Evolutionary conservation across 2,329 filamentous ascomycete genomes (phyloP).

Genomic region (Fusarium austroafricanum): DNA sequence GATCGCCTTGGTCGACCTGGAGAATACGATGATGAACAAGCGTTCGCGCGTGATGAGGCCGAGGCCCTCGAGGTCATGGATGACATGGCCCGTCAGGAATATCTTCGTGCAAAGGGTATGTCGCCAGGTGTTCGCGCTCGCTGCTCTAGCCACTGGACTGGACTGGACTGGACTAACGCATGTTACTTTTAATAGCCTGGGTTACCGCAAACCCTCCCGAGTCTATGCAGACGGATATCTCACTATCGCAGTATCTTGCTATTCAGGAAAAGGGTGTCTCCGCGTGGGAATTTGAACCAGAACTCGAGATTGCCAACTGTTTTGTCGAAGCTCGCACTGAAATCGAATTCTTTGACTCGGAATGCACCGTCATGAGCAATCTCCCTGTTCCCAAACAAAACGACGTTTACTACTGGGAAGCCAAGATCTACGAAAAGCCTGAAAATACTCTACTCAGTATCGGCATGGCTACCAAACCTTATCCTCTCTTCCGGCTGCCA

Average conservation of each 20-base stretch:
- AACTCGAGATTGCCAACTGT: conserved; percentile 97
- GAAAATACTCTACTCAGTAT: conserved; percentile 88
- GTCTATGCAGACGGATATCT: conserved; percentile 95
- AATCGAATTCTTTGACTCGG: conserved; percentile 98
- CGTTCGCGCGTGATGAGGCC: conserved; percentile 91
- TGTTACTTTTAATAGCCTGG: conserved; percentile 72
- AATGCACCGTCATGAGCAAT: conserved; percentile 97
- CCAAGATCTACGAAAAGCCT: conserved; percentile 98
- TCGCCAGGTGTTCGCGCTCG: background rate
- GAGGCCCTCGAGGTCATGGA: conserved; percentile 97
- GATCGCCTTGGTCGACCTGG: conserved; percentile 93
- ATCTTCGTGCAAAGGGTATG: conserved; percentile 93
- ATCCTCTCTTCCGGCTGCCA: conserved; percentile 92
- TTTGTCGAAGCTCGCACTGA: conserved; percentile 97
- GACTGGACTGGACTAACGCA: conserved; percentile 30
- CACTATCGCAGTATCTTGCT: conserved; percentile 94
- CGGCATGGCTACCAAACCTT: conserved; percentile 96
- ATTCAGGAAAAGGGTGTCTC: conserved; percentile 99
- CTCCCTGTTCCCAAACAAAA: conserved; percentile 98
- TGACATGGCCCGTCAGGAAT: conserved; percentile 89
- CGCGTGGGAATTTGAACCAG: conserved; percentile 99
- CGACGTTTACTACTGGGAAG: conserved; percentile 99
- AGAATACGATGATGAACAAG: conserved; percentile 98
- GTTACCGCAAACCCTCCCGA: conserved; percentile 94
- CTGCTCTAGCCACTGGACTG: background rate